A percentile compares a stretch with the other conserved stretches of the same genome.
Evolutionary conservation across 306 rosid genomes (phyloP).

Genomic region (Corylus heterophylla): DNA sequence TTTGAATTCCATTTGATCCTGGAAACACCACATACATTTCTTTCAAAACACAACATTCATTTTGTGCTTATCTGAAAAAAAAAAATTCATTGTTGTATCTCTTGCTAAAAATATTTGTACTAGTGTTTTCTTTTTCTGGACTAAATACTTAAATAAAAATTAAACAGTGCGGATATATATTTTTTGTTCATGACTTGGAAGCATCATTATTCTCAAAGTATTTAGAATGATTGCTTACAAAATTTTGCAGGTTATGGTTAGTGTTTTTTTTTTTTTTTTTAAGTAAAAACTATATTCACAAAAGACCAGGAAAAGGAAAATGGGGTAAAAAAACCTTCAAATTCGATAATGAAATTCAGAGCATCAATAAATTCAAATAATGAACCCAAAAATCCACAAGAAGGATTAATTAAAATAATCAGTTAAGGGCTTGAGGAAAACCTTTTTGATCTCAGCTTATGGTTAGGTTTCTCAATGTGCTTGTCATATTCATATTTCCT

Average conservation of each 20-base stretch:
- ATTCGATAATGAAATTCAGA: neutral
- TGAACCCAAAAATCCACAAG: neutral
- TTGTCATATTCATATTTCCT: conserved; percentile 17
- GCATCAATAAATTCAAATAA: neutral
- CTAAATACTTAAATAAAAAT: neutral
- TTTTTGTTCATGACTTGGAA: neutral
- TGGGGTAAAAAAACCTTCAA: neutral
- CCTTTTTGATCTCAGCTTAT: neutral
- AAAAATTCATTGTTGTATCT: neutral
- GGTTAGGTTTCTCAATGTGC: neutral
- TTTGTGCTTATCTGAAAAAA: neutral
- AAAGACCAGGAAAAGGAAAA: neutral
- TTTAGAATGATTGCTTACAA: neutral
- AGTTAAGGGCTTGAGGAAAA: neutral
- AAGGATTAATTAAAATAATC: neutral
- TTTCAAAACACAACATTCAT: too few relatives aligned
- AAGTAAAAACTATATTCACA: neutral
- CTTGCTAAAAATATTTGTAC: neutral
- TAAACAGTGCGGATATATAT: too few relatives aligned
- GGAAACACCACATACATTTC: neutral
- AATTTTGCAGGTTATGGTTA: neutral
- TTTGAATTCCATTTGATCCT: neutral
- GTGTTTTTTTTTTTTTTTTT: neutral
- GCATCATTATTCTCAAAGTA: conserved; percentile 5
- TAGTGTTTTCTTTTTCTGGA: neutral